Conservation (phyloP, 257 asterid species). For the Salvia splendens region DNA sequence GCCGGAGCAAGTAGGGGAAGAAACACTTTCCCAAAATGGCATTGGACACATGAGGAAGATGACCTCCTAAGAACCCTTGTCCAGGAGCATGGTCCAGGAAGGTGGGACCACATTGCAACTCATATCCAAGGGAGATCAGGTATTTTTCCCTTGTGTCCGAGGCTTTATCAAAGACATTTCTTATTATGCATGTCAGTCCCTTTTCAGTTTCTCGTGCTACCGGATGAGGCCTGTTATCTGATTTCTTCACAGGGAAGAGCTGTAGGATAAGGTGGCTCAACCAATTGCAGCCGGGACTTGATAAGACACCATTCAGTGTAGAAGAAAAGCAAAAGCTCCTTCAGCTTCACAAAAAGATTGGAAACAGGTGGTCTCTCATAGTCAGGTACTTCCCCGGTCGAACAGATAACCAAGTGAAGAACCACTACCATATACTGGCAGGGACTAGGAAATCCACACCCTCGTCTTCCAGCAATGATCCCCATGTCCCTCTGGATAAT, state of each 20-base stretch:
- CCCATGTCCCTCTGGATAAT: constrained; percentile 11
- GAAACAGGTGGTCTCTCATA: constrained; percentile 47
- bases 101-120: constrained; percentile 43
- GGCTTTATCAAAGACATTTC: neutral
- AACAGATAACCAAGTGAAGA: constrained; percentile 53
- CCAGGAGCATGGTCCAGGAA: constrained; percentile 31
- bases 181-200: constrained; percentile 22
- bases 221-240: constrained; percentile 11
- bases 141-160: constrained; percentile 26
- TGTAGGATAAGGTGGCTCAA: constrained; percentile 55
- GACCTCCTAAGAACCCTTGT: constrained; percentile 30
- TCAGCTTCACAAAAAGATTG: constrained; percentile 34
- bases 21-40: constrained; percentile 26
- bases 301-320: constrained; percentile 37
- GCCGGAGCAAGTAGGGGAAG: constrained; percentile 15
- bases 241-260: constrained; percentile 45
- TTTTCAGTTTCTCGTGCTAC: constrained; percentile 16
- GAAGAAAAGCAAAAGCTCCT: constrained; percentile 40
- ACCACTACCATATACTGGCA: constrained; percentile 43
- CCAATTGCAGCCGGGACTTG: constrained; percentile 43
- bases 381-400: constrained; percentile 35
- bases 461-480: constrained; percentile 12
- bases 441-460: constrained; percentile 28
- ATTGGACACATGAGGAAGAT: constrained; percentile 48
- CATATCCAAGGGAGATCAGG: constrained; percentile 47